phyloP scores from a whole-genome alignment of 176 grass and related monocot genomes.

The Ampelocalamus luodianensis region DNA sequence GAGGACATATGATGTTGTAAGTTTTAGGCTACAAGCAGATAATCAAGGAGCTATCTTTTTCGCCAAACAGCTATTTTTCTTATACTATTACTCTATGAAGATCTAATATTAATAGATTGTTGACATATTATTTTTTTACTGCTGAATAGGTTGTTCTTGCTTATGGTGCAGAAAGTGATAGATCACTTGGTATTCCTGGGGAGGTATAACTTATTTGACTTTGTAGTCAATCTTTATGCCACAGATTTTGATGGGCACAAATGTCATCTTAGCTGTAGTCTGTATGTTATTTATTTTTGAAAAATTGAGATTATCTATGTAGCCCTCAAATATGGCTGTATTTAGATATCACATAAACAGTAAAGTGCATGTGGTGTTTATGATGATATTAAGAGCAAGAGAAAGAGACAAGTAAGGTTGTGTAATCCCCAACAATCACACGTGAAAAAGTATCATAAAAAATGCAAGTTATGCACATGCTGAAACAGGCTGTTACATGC shows the following conservation, averaged over 20 bases:
- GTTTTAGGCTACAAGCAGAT: slow-evolving; percentile 30
- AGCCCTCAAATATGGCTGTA: neutral
- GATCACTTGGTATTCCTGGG: slow-evolving; percentile 78
- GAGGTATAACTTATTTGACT: slow-evolving; percentile 59
- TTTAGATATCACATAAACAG: neutral
- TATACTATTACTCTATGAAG: neutral
- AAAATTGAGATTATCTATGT: neutral
- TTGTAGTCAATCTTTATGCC: neutral
- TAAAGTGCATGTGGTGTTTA: slow-evolving; percentile 9
- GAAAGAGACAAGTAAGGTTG: neutral
- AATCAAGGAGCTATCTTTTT: neutral
- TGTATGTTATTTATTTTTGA: neutral
- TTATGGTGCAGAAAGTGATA: slow-evolving; percentile 96
- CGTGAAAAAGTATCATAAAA: neutral
- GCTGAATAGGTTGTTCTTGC: slow-evolving; percentile 82
- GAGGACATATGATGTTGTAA: slow-evolving; percentile 78
- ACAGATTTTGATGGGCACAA: slow-evolving; percentile 15
- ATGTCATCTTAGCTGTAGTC: neutral
- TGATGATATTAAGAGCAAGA: slow-evolving; percentile 7
- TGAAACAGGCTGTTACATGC: neutral
- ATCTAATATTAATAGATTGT: neutral
- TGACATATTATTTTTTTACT: slow-evolving; percentile 25
- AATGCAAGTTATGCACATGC: neutral
- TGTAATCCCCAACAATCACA: neutral
- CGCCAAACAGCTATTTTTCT: neutral